Evolutionary conservation across 1,284 basidiomycete genomes (phyloP), one percentile per base, ranked within the genome.

Genomic region (Agroathelia rolfsii): DNA sequence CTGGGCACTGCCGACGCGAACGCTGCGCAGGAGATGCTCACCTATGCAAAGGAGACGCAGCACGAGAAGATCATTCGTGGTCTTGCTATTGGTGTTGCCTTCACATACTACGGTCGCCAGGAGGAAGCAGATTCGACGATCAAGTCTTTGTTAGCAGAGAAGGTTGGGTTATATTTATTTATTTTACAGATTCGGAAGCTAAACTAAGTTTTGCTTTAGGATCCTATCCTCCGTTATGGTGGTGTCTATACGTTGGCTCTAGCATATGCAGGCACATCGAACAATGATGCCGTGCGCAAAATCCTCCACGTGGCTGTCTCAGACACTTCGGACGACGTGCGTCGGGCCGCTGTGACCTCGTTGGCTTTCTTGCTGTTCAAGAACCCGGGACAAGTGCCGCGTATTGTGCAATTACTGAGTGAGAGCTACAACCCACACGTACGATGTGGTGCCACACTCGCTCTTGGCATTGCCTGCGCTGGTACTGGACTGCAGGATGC

Each of bases 371-470:
- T 97, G 35, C 69, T 97, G 19, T 96, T 93, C 73, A 89, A 94
- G 62, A 94, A 88, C 53, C 89, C 93, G 13, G 72, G 74, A 8
- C 88, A 94, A 59, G 90, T 97, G 1, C 93, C 93, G 11, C 70
- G 93, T 34, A 86, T 96, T 35, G 92, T 97, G 3, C 92, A 96
- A 56, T 72, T 97, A 10, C 64, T 97, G 35, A 89, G 86, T 44
- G 93, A 97, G 64, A 94, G 89, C 51, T 97, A 96, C 59, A 97
- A 96, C 53, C 92, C 93, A n/a, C 90, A 95, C 51, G 92, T 97
- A 17, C 75, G 93, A 30, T 95, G 92, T 47, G 92, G 92, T 47
- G 92, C 92, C 19, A 94, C 93, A 3, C 70, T 97, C 25, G 92
- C 92, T 17, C 67, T 96, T 9, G 92, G 92, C 47, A 90, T 97